Percentiles rank a stretch among this genome's conserved stretches.
phyloP scores from a whole-genome alignment of 192 early-diverging fungal genomes.

The Obelidium mucronatum region DNA sequence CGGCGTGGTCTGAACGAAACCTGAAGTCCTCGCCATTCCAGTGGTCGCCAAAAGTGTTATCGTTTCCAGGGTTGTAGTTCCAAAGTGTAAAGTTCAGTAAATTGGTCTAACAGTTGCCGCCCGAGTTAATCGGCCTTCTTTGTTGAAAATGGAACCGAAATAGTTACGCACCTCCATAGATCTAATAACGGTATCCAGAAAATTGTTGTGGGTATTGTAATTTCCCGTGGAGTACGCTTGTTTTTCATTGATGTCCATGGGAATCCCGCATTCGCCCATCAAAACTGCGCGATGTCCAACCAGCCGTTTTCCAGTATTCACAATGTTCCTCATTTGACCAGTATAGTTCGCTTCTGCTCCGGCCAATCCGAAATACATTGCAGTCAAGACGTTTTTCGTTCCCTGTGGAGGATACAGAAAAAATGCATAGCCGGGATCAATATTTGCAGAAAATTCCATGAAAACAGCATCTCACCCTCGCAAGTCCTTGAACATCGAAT shows the following conservation, averaged over 20 bases:
- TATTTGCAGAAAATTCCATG: not conserved
- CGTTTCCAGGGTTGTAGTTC: constrained; percentile 87
- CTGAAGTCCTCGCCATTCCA: constrained; percentile 88
- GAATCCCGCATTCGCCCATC: constrained; percentile 84
- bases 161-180: constrained; percentile 64
- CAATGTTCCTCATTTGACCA: constrained; percentile 74
- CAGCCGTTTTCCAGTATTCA: constrained; percentile 58
- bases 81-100: constrained; percentile 84
- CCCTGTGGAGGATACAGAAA: constrained; percentile 60
- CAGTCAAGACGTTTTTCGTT: constrained; percentile 72
- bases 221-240: constrained; percentile 75
- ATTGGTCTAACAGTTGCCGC: constrained; percentile 48
- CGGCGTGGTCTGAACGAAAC: not conserved
- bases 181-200: constrained; percentile 78
- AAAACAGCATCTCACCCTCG: constrained; percentile 60
- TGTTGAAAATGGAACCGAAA: not conserved
- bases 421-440: constrained; percentile 4
- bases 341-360: constrained; percentile 80
- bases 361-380: constrained; percentile 79
- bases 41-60: constrained; percentile 80
- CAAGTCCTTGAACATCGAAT: constrained; percentile 81
- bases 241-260: constrained; percentile 86
- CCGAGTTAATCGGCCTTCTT: not conserved
- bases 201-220: constrained; percentile 74
- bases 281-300: constrained; percentile 74